These are phyloP conservation scores for Colletotrichum nymphaeae DNA, from an alignment of 2,329 filamentous ascomycete species.

Conservation along the genomic window DNA sequence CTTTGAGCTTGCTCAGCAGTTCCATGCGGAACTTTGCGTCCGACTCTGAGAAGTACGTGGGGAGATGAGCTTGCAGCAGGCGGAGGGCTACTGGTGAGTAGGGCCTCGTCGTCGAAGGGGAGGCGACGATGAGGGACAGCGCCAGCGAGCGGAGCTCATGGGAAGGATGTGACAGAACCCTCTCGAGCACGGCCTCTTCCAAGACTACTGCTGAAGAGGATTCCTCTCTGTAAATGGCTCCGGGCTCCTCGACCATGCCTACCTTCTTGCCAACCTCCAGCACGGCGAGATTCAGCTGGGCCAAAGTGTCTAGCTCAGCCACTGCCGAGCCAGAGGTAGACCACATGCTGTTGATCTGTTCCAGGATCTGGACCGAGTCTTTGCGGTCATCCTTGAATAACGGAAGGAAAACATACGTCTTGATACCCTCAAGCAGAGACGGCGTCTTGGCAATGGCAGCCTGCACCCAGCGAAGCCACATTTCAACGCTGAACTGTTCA, in stretches of 20 bases:
- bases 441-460: slow-evolving; percentile 60
- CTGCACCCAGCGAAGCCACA: slow-evolving; percentile 69
- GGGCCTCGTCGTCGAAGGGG: slow-evolving; percentile 78
- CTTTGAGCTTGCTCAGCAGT: slow-evolving; percentile 78
- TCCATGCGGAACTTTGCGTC: slow-evolving; percentile 90
- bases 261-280: slow-evolving; percentile 78
- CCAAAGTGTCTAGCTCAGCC: slow-evolving; percentile 61
- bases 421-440: slow-evolving; percentile 69
- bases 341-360: slow-evolving; percentile 63
- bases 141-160: slow-evolving; percentile 81
- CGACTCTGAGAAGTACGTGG: slow-evolving; percentile 81
- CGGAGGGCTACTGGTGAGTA: slow-evolving; percentile 72
- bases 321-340: slow-evolving; percentile 57
- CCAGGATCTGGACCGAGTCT: slow-evolving; percentile 68
- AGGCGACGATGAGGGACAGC: slow-evolving; percentile 82
- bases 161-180: slow-evolving; percentile 66
- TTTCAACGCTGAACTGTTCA: slow-evolving; percentile 49
- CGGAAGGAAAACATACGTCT: slow-evolving; percentile 72
- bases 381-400: slow-evolving; percentile 69
- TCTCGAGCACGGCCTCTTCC: slow-evolving; percentile 58
- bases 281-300: slow-evolving; percentile 73
- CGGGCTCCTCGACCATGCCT: slow-evolving; percentile 76
- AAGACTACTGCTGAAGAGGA: slow-evolving; percentile 45
- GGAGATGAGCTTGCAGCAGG: slow-evolving; percentile 73
- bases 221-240: slow-evolving; percentile 41